Percentiles rank a stretch among this genome's conserved stretches.
These are phyloP conservation scores for Kazachstania viticola DNA, from an alignment of 805 yeast genomes.

Conservation along the genomic window DNA sequence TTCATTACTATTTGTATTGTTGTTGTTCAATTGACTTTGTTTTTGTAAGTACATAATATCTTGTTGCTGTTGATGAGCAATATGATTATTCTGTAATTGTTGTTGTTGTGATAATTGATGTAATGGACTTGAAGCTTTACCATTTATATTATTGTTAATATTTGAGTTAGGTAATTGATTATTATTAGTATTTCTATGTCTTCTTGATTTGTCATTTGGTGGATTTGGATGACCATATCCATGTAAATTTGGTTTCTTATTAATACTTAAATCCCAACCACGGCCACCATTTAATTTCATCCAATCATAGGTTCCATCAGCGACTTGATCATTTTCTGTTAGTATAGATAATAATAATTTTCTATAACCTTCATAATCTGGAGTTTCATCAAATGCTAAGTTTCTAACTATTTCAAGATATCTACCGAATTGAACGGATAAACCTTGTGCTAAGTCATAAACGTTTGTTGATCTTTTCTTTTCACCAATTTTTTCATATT, in stretches of 20 bases:
- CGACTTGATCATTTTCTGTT: conserved; percentile 54
- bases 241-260: conserved; percentile 87
- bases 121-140: conserved; percentile 8
- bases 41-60: conserved; percentile 14
- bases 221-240: conserved; percentile 96
- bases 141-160: conserved; percentile 8
- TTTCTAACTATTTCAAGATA: conserved; percentile 82
- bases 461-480: conserved; percentile 87
- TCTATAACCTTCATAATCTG: conserved; percentile 83
- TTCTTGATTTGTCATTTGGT: conserved; percentile 36
- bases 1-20: conserved; percentile 6
- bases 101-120: conserved; percentile 11
- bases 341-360: conserved; percentile 68
- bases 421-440: conserved; percentile 87
- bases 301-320: conserved; percentile 96
- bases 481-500: conserved; percentile 95
- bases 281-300: conserved; percentile 89
- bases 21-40: conserved; percentile 17
- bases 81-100: conserved; percentile 5
- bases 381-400: conserved; percentile 85
- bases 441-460: conserved; percentile 75
- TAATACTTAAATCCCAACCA: conserved; percentile 88
- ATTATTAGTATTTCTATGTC: too few species aligned
- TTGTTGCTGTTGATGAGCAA: conserved; percentile 8
- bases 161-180: conserved; percentile 6